These are phyloP conservation scores for Verbascum thapsus DNA, from an alignment of 257 asterid species.

Conservation along the genomic window DNA sequence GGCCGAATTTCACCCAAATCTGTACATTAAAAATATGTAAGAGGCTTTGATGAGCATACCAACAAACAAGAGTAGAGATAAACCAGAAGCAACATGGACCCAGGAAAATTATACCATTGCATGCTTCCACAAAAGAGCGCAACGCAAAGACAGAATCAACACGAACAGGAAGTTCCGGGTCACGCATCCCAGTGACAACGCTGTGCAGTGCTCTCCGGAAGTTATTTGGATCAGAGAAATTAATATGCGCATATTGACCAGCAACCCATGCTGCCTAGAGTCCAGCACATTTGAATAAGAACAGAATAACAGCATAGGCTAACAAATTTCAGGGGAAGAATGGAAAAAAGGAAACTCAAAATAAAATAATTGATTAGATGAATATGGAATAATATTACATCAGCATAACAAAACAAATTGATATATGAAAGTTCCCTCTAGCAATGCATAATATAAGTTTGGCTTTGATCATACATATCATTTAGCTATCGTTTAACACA, in stretches of 20 bases:
- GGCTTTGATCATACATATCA: constrained; percentile 8
- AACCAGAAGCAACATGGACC: constrained; percentile 4
- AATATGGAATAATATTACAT: background rate
- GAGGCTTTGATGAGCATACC: constrained; percentile 21
- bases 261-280: constrained; percentile 99
- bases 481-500: background rate
- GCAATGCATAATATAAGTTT: background rate
- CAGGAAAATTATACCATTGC: constrained; percentile 61
- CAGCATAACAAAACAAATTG: background rate
- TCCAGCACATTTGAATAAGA: constrained; percentile 27
- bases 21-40: constrained; percentile 31
- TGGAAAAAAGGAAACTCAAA: constrained; percentile 14
- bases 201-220: constrained; percentile 85
- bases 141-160: constrained; percentile 96
- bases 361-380: background rate
- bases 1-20: constrained; percentile 91
- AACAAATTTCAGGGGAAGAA: constrained; percentile 10
- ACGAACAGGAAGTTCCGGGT: constrained; percentile 97
- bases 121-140: constrained; percentile 95
- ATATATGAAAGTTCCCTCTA: background rate
- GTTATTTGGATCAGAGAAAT: constrained; percentile 78
- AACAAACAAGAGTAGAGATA: background rate
- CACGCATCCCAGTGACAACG: constrained; percentile 98
- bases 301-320: constrained; percentile 17
- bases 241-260: constrained; percentile 94